phyloP scores from a whole-genome alignment of 805 yeast species.

The Spathaspora hagerdaliae region DNA sequence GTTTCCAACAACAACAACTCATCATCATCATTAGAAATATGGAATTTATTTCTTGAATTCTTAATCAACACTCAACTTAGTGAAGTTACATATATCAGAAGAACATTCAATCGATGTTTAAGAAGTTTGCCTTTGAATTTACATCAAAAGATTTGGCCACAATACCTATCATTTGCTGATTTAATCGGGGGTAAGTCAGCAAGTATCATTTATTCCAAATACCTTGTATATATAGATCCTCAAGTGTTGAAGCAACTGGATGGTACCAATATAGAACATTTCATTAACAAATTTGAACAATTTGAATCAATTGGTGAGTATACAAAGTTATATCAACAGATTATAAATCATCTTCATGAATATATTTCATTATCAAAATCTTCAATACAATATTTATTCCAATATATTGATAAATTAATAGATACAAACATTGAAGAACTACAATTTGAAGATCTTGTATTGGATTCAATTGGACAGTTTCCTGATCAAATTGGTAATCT shows the following conservation, averaged over 20 bases:
- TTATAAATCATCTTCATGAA: conserved; percentile 26
- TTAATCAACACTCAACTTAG: conserved; percentile 24
- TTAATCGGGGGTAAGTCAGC: conserved; percentile 38
- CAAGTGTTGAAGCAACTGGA: conserved; percentile 5
- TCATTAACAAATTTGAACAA: conserved; percentile 28
- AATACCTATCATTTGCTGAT: conserved; percentile 54
- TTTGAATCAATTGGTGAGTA: conserved; percentile 24
- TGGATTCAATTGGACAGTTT: conserved; percentile 26
- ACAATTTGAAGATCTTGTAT: conserved; percentile 22
- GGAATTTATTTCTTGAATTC: conserved; percentile 49
- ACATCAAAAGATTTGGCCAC: conserved; percentile 41
- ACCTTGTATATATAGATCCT: conserved; percentile 23
- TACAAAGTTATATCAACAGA: conserved; percentile 24
- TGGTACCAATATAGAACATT: conserved; percentile 18
- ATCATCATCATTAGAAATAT: conserved; percentile 44
- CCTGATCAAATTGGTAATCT: conserved; percentile 59
- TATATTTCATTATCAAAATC: conserved; percentile 33
- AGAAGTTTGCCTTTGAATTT: conserved; percentile 46
- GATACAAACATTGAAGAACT: conserved; percentile 5
- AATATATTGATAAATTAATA: conserved; percentile 41
- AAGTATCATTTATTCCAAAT: conserved; percentile 26
- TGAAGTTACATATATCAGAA: conserved; percentile 36
- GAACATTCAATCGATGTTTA: conserved; percentile 48
- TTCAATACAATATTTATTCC: conserved; percentile 44
- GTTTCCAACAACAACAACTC: conserved; percentile 5